Conservation (phyloP, 306 rosid genomes). For the Castanospermum australe region DNA sequence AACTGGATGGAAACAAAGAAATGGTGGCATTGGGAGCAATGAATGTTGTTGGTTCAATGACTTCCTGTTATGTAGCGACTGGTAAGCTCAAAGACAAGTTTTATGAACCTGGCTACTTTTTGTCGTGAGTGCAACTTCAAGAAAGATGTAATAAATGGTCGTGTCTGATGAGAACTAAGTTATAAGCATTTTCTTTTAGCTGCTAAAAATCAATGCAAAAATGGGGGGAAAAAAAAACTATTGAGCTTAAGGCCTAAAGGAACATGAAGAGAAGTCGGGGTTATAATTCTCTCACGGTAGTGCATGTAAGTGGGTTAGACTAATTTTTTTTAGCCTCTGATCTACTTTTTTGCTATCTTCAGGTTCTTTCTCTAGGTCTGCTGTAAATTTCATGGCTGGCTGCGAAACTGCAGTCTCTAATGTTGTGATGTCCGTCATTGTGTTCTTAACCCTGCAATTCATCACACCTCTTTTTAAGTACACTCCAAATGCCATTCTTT, state of each 20-base stretch:
- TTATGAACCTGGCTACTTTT: neutral
- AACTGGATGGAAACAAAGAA: slow-evolving; percentile 95
- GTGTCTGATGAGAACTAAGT: neutral
- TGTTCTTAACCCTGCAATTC: slow-evolving; percentile 74
- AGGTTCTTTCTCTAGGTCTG: slow-evolving; percentile 97
- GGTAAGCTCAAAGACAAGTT: slow-evolving; percentile 48
- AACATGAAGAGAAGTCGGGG: neutral
- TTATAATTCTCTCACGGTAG: neutral
- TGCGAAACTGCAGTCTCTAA: slow-evolving; percentile 89
- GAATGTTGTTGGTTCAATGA: slow-evolving; percentile 92
- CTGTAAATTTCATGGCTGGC: slow-evolving; percentile 90
- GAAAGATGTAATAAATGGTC: neutral
- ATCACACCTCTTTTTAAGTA: slow-evolving; percentile 89
- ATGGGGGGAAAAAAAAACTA: neutral
- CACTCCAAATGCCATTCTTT: slow-evolving; percentile 89
- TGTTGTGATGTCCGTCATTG: slow-evolving; percentile 81
- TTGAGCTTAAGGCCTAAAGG: neutral
- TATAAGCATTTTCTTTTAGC: neutral
- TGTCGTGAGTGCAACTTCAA: neutral
- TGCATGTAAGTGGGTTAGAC: neutral
- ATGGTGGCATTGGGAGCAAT: slow-evolving; percentile 93
- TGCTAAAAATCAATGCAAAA: neutral
- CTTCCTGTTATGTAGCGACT: slow-evolving; percentile 95
- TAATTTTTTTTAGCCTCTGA: neutral
- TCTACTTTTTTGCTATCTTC: slow-evolving; percentile 27